Evolutionary conservation across 2,329 filamentous ascomycete species (phyloP).

Genomic region (Aureobasidium melanogenum): DNA sequence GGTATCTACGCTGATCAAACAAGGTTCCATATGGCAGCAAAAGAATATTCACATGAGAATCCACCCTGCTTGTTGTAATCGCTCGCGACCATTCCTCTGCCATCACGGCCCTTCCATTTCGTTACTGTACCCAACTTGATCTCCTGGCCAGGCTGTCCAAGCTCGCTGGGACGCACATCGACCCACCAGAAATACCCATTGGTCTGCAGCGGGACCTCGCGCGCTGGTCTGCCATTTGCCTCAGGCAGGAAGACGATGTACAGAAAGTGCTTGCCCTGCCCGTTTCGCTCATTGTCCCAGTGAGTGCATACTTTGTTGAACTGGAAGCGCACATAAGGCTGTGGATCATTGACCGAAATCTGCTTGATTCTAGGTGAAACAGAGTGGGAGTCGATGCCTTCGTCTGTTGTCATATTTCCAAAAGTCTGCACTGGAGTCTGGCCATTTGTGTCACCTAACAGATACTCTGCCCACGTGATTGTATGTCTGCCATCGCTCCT

Average conservation of each 20-base stretch:
- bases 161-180: slow-evolving; percentile 55
- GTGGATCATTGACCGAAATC: slow-evolving; percentile 11
- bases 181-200: slow-evolving; percentile 78
- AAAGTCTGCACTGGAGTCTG: slow-evolving; percentile 40
- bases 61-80: not conserved
- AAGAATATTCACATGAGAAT: slow-evolving; percentile 34
- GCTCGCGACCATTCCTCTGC: slow-evolving; percentile 40
- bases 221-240: slow-evolving; percentile 56
- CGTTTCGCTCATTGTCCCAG: slow-evolving; percentile 65
- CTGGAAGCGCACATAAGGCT: slow-evolving; percentile 54
- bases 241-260: slow-evolving; percentile 62
- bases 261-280: slow-evolving; percentile 56
- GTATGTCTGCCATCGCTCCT: slow-evolving; percentile 57
- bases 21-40: slow-evolving; percentile 48
- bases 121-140: slow-evolving; percentile 57
- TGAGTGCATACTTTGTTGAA: slow-evolving; percentile 74
- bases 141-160: slow-evolving; percentile 61
- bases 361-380: slow-evolving; percentile 47
- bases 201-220: slow-evolving; percentile 59
- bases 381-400: slow-evolving; percentile 46
- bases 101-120: slow-evolving; percentile 41
- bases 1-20: slow-evolving; percentile 23
- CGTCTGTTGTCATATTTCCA: slow-evolving; percentile 35
- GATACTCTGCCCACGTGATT: slow-evolving; percentile 75
- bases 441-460: slow-evolving; percentile 48